Evolutionary conservation across 495 filamentous ascomycete species (phyloP), one percentile per base, ranked within the genome.

Genomic region (Daldinia loculata): DNA sequence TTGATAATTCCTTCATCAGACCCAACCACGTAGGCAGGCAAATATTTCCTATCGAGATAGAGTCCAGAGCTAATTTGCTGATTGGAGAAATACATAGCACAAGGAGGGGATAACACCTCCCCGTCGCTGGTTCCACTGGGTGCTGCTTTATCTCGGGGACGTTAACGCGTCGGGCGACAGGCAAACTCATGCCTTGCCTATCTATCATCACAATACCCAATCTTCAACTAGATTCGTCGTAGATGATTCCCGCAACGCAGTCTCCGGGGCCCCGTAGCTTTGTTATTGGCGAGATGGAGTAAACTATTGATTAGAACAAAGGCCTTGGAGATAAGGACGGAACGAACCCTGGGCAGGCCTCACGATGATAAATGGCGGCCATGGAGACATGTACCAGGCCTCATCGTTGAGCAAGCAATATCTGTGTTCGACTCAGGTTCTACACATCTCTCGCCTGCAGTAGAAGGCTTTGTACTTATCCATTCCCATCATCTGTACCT

Each of bases 191-290:
- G 70, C 45, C 63, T 70, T 70, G 67, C 52, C 71, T 70, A 73
- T 69, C 70, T 70, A 66, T 63, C 66, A 22, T 70, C 58, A 57
- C 53, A 51, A 63, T 70, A 43, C 71, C 71, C 67, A 67, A 70
- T 59, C 50, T 36, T 56, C 57, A 39, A 50, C 58, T 63, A 32
- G 52, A 63, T 61, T 56, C 71, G 63, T 66, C 66, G 63, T 74
- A 56, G 66, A 70, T 63, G 58, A 36, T 56, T 60, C 52, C 62
- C 26, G 61, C 67, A 36, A 67, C 19, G 45, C 27, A 51, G 22
- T 45, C 36, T 50, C 55, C 58, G 62, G 66, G 71, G 66, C 38
- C 62, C 71, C 57, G 59, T 74, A 9, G 67, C 41, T 34, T 51
- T 27, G 17, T 29, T 38, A 74, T 74, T 70, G 67, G 70, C 39